Evolutionary conservation across 768 basidiomycete genomes (phyloP).

Genomic region (Paxillus rubicundulus): DNA sequence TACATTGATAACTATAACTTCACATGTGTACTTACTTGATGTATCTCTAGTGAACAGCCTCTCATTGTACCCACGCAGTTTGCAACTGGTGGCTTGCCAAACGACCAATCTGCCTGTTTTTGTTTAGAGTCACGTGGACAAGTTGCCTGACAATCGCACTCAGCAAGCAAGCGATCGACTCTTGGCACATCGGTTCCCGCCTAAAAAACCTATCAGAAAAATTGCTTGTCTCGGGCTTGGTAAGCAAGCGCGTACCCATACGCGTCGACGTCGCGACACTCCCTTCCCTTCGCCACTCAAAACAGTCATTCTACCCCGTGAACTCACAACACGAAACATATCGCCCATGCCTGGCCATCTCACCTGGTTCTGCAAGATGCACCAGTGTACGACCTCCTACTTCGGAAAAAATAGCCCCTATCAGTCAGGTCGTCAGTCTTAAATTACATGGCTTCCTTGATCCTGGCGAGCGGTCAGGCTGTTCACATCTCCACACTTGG

Average conservation of each 20-base stretch:
- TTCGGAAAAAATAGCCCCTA: conserved; percentile 17
- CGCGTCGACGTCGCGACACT: conserved; percentile 22
- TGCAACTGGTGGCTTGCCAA: too few species aligned
- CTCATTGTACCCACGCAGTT: conserved; percentile 1
- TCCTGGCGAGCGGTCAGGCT: too few species aligned
- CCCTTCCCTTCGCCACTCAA: conserved; percentile 31
- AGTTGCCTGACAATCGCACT: too few species aligned
- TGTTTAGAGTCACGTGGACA: too few species aligned
- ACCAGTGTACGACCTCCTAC: conserved; percentile 36
- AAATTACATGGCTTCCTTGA: too few species aligned
- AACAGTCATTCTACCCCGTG: conserved; percentile 32
- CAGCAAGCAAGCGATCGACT: too few species aligned
- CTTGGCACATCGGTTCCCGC: conserved; percentile 25
- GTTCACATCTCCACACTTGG: too few species aligned
- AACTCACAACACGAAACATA: conserved; percentile 29
- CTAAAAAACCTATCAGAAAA: conserved; percentile 5
- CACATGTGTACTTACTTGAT: conserved; percentile 9
- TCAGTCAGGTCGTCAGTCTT: not conserved
- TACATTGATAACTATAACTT: conserved; percentile 8
- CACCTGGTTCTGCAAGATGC: conserved; percentile 28
- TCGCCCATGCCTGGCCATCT: conserved; percentile 25
- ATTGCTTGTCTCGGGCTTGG: not conserved
- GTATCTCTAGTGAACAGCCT: conserved; percentile 26
- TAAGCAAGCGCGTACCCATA: conserved; percentile 32
- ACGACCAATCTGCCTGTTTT: too few species aligned